Conservation (phyloP, 176 grass and related monocot species). For the Hordeum vulgare region DNA sequence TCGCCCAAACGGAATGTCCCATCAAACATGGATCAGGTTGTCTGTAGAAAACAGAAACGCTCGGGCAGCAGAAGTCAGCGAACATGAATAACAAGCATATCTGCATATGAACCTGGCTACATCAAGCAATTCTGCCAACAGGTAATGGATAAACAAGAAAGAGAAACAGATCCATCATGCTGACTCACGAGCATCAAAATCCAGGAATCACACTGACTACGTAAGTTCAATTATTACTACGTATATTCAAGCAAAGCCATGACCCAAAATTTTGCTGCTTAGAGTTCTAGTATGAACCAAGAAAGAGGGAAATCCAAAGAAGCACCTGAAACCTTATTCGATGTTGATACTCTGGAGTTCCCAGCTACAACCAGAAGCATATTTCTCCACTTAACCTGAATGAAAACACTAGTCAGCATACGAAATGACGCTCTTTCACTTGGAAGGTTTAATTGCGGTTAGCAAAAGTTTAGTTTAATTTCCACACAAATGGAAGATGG, state of each 20-base stretch:
- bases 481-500: neutral
- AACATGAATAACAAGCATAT: no score
- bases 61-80: no score
- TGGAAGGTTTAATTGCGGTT: neutral
- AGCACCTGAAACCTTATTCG: slow-evolving; percentile 72
- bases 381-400: slow-evolving; percentile 80
- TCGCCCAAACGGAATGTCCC: no score
- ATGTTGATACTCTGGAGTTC: slow-evolving; percentile 42
- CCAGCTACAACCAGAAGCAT: slow-evolving; percentile 73
- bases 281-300: neutral
- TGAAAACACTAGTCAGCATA: slow-evolving; percentile 4
- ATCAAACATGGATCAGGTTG: no score
- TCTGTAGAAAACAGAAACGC: no score
- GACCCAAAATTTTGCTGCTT: neutral
- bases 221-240: neutral
- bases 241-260: neutral
- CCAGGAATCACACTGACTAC: no score
- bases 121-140: no score
- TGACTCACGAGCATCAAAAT: no score
- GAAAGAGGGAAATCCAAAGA: slow-evolving; percentile 5
- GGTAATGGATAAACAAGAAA: no score
- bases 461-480: neutral
- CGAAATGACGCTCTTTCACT: neutral
- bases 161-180: no score
- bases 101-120: no score